Base-by-base conservation (phyloP, 2,329 filamentous ascomycete genomes). In the Chaetothyriales sp. region DNA sequence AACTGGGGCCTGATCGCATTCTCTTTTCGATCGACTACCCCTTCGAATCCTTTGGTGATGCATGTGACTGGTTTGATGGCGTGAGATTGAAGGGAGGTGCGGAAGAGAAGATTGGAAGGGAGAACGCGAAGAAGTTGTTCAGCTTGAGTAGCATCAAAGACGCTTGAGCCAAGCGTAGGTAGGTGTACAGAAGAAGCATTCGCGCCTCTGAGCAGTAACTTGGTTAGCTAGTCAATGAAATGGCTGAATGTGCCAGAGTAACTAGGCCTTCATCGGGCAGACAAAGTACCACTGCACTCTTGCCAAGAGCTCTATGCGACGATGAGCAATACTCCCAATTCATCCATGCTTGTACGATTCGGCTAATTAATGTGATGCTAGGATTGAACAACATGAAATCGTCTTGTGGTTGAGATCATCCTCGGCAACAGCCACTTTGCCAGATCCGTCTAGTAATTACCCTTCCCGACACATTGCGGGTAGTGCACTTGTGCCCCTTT, bases 111-210 rank as follows among this genome's bases (percentile, higher is more conserved):
- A 72, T 80, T 58, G 71, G 67, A 0, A 74, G 70, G 62, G 64
- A 64, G 51, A 80, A 80, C 65, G 75, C 75, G 4, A 70, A 75
- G 59, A 68, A 62, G 43, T 59, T 78, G 58, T 63, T 78, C 44
- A 59, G 56, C 40, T 29, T 57, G 44, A 50, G 44, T 1, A 28
- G 47, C n/a, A 56, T 54, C 44, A 58, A 58, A 50, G 56, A 56
- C n/a, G 33, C 10, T 40, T 40, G 33, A 40, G 33, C 2, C 33
- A 15, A 13, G 33, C 33, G 22, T 25, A 40, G 29, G 4, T 37
- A 37, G 33, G 10, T 40, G 22, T 19, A 40, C 25, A 20, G 47
- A 49, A 20, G 25, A 40, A 4, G 15, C 10, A 15, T 15, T 5
- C 33, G 4, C 9, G 7, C 5, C 33, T 15, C 10, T 15, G 33